These are phyloP conservation scores for Cordyceps cateniannulata DNA, from an alignment of 2,329 filamentous ascomycete genomes.

Conservation along the genomic window DNA sequence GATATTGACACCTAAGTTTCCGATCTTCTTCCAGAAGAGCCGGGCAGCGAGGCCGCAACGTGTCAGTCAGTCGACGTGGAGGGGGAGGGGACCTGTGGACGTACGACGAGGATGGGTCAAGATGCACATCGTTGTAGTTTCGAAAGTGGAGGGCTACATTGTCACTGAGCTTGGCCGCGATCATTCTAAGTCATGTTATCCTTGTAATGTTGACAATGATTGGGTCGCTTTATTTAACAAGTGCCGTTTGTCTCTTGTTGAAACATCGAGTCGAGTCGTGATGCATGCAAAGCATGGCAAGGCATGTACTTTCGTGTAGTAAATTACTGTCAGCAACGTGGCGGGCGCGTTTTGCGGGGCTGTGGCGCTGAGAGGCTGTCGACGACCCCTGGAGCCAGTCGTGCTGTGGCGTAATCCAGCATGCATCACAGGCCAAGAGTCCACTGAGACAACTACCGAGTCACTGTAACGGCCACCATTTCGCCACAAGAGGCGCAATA, in stretches of 20 bases:
- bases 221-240: neutral
- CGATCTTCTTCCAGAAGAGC: neutral
- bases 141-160: neutral
- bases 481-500: neutral
- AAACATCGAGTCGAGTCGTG: neutral
- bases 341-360: neutral
- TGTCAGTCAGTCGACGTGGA: neutral
- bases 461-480: neutral
- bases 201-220: neutral
- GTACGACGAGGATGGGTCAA: neutral
- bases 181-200: neutral
- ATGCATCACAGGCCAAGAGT: too few relatives aligned
- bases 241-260: neutral
- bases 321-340: neutral
- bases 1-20: neutral
- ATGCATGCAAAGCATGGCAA: neutral
- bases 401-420: neutral
- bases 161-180: neutral
- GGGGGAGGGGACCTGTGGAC: neutral
- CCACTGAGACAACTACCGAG: too few relatives aligned
- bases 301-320: too few relatives aligned
- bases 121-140: neutral
- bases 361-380: neutral
- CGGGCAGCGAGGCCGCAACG: constrained; percentile 1
- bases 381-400: neutral